Evolutionary conservation across 371 early-diverging fungal species (phyloP).

Genomic region (Circinella umbellata): DNA sequence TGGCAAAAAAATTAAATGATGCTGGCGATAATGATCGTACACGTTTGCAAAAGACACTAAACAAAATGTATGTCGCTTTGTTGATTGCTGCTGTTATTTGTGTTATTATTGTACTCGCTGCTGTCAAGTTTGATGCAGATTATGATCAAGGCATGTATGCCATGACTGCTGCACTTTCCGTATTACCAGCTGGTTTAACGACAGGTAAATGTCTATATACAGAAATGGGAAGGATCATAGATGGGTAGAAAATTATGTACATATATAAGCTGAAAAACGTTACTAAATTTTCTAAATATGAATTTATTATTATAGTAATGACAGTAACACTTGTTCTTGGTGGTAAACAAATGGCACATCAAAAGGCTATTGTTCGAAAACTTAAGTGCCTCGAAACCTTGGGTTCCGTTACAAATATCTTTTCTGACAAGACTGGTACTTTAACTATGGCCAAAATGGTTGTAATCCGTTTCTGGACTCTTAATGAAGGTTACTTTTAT

Average conservation of each 20-base stretch:
- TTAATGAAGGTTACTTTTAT: slow-evolving; percentile 59
- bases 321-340: slow-evolving; percentile 91
- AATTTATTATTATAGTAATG: slow-evolving; percentile 50
- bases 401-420: slow-evolving; percentile 89
- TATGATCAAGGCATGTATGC: slow-evolving; percentile 32
- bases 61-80: slow-evolving; percentile 72
- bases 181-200: slow-evolving; percentile 96
- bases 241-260: too few species aligned
- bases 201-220: slow-evolving; percentile 39
- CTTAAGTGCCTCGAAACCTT: slow-evolving; percentile 74
- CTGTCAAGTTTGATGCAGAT: slow-evolving; percentile 31
- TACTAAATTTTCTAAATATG: background rate
- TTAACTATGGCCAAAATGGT: slow-evolving; percentile 43
- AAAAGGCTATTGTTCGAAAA: slow-evolving; percentile 58
- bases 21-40: slow-evolving; percentile 65
- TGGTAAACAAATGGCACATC: slow-evolving; percentile 83
- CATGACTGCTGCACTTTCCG: slow-evolving; percentile 79
- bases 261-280: too few species aligned
- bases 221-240: background rate
- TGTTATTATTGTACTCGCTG: slow-evolving; percentile 48
- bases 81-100: slow-evolving; percentile 46
- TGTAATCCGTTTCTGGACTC: slow-evolving; percentile 66
- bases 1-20: slow-evolving; percentile 77
- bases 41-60: slow-evolving; percentile 75
- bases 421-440: slow-evolving; percentile 87